Evolutionary conservation across 1,284 basidiomycete species (phyloP).

Genomic region (Fomitopsis schrenkii): DNA sequence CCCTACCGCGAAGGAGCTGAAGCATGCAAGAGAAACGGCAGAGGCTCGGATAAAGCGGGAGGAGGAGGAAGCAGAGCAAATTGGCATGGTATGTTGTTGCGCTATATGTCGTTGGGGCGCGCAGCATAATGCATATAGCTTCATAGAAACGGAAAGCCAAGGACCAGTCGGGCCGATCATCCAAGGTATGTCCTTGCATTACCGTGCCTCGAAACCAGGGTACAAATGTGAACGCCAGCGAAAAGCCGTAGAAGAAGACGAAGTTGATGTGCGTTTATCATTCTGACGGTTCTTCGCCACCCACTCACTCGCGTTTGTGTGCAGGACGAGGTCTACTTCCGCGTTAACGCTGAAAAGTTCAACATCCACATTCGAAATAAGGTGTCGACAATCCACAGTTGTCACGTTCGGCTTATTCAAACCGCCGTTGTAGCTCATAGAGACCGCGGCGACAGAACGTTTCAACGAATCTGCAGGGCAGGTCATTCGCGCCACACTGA

Average conservation of each 20-base stretch:
- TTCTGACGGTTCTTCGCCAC: not conserved
- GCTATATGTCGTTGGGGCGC: not conserved
- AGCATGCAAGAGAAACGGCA: conserved; percentile 64
- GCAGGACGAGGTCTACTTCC: conserved; percentile 73
- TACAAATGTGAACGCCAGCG: conserved; percentile 34
- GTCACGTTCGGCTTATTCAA: not conserved
- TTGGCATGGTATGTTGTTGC: conserved; percentile 56
- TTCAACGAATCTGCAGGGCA: conserved; percentile 73
- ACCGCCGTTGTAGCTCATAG: conserved; percentile 57
- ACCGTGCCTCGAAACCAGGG: not conserved
- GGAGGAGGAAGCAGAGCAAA: conserved; percentile 66
- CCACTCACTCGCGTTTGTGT: conserved; percentile 1
- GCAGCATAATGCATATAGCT: conserved; percentile 9
- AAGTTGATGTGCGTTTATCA: conserved; percentile 56
- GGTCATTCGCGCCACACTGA: conserved; percentile 70
- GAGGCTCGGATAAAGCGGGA: conserved; percentile 59
- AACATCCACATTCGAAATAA: conserved; percentile 87
- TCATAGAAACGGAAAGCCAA: conserved; percentile 58
- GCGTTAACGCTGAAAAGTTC: conserved; percentile 87
- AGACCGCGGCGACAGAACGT: conserved; percentile 68
- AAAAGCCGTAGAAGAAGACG: conserved; percentile 52
- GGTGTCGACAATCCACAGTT: conserved; percentile 36
- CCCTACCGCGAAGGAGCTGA: conserved; percentile 71
- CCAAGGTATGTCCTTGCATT: conserved; percentile 40
- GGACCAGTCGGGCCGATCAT: conserved; percentile 41